These are phyloP conservation scores for Cicer pinnatifidum DNA, from an alignment of 306 rosid genomes.

Conservation along the genomic window DNA sequence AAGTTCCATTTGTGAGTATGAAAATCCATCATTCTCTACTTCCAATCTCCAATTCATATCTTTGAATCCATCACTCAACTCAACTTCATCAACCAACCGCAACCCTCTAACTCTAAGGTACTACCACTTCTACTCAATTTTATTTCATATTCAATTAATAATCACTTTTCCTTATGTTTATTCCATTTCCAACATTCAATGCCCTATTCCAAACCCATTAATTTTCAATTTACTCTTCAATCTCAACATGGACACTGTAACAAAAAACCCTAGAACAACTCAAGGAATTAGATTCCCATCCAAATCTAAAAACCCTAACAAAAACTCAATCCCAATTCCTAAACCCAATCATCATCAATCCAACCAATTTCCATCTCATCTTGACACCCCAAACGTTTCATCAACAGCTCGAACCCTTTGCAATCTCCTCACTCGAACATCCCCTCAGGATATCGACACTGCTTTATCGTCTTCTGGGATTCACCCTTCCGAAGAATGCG, in stretches of 20 bases:
- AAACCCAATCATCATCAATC: conserved; percentile 39
- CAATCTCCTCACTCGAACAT: conserved; percentile 57
- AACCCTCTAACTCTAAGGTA: background rate
- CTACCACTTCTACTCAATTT: background rate
- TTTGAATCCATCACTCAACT: background rate
- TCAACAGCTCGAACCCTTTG: conserved; percentile 51
- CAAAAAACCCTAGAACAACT: conserved; percentile 49
- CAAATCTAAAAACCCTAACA: conserved; percentile 43
- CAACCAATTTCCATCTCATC: conserved; percentile 46
- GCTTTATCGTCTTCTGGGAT: conserved; percentile 59
- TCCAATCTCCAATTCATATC: too few species aligned
- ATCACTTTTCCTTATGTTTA: background rate
- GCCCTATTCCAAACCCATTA: background rate
- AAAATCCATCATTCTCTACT: too few species aligned
- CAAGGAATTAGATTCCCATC: conserved; percentile 34
- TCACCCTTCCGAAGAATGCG: conserved; percentile 50
- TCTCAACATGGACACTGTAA: conserved; percentile 48
- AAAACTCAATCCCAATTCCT: conserved; percentile 29
- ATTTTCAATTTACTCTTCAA: conserved; percentile 1
- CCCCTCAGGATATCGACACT: conserved; percentile 55
- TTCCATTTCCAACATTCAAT: conserved; percentile 4
- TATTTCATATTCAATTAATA: background rate
- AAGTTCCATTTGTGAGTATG: too few species aligned
- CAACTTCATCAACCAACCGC: background rate
- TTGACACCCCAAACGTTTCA: conserved; percentile 47